phyloP scores from a whole-genome alignment of 2,329 filamentous ascomycete genomes.

The Huntiella moniliformis region DNA sequence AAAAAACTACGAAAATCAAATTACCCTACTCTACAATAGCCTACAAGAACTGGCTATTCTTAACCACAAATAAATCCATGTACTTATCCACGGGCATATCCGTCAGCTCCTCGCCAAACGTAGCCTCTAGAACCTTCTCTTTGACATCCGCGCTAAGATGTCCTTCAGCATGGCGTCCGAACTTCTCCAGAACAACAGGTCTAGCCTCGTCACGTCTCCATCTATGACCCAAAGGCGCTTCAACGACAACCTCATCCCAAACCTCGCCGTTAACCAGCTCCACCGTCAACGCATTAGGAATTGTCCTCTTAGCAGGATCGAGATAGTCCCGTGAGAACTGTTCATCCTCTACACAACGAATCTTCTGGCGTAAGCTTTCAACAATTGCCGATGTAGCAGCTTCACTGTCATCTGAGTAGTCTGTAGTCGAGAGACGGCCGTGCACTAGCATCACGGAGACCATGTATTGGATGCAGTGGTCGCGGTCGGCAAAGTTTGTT shows the following conservation, averaged over 20 bases:
- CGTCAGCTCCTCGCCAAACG: slow-evolving; percentile 54
- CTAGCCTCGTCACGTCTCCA: slow-evolving; percentile 89
- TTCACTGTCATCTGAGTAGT: slow-evolving; percentile 86
- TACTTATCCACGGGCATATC: slow-evolving; percentile 87
- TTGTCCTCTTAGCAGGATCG: slow-evolving; percentile 78
- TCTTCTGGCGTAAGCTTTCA: slow-evolving; percentile 80
- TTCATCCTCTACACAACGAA: slow-evolving; percentile 89
- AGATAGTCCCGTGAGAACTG: slow-evolving; percentile 94
- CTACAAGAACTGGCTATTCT: slow-evolving; percentile 25
- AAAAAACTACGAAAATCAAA: neutral
- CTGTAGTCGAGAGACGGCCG: slow-evolving; percentile 77
- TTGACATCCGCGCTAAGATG: slow-evolving; percentile 65
- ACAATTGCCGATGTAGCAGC: slow-evolving; percentile 78
- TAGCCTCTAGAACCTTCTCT: slow-evolving; percentile 61
- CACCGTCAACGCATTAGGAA: slow-evolving; percentile 91
- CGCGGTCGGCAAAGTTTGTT: slow-evolving; percentile 98
- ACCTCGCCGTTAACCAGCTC: slow-evolving; percentile 87
- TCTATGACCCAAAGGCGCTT: slow-evolving; percentile 86
- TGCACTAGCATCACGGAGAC: slow-evolving; percentile 88
- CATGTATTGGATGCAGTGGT: slow-evolving; percentile 99
- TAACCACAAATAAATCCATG: slow-evolving; percentile 59
- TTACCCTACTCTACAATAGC: neutral
- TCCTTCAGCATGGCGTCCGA: slow-evolving; percentile 72
- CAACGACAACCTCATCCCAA: slow-evolving; percentile 75
- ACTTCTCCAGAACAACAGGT: slow-evolving; percentile 91